These are phyloP conservation scores for Carex parvula DNA, from an alignment of 176 grass and related monocot species.

Conservation along the genomic window DNA sequence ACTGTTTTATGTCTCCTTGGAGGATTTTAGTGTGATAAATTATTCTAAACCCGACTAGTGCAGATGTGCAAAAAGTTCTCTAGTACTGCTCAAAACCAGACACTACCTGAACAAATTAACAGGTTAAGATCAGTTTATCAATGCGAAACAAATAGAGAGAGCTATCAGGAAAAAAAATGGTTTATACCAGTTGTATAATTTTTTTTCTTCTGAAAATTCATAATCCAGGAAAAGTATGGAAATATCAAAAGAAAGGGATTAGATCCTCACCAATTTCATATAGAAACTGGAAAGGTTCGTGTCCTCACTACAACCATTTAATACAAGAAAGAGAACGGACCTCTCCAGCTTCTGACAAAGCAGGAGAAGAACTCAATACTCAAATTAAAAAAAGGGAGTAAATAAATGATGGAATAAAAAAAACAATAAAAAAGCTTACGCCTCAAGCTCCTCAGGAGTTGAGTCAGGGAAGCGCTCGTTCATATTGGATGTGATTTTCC, in stretches of 20 bases:
- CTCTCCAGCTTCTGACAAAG: neutral
- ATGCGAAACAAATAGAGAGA: neutral
- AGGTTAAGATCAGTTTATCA: neutral
- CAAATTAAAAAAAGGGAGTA: neutral
- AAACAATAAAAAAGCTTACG: slow-evolving; percentile 40
- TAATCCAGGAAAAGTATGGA: neutral
- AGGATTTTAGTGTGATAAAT: neutral
- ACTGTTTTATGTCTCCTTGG: neutral
- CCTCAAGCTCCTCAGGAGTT: slow-evolving; percentile 69
- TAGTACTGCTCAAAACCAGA: neutral
- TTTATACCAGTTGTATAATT: neutral
- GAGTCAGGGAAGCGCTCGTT: slow-evolving; percentile 93
- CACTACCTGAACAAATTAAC: neutral
- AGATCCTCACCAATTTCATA: neutral
- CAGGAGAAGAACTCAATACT: neutral
- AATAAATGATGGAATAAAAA: neutral
- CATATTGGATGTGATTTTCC: slow-evolving; percentile 98
- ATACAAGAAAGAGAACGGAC: neutral
- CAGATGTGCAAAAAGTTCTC: neutral
- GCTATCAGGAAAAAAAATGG: neutral
- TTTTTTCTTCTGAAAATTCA: neutral
- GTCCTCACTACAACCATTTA: neutral
- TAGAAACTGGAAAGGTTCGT: neutral
- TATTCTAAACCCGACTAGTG: neutral
- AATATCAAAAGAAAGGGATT: neutral